A percentile compares a stretch with the other conserved stretches of the same genome.
These are phyloP conservation scores for Stipa capillata DNA, from an alignment of 176 grass and related monocot genomes.

Conservation along the genomic window DNA sequence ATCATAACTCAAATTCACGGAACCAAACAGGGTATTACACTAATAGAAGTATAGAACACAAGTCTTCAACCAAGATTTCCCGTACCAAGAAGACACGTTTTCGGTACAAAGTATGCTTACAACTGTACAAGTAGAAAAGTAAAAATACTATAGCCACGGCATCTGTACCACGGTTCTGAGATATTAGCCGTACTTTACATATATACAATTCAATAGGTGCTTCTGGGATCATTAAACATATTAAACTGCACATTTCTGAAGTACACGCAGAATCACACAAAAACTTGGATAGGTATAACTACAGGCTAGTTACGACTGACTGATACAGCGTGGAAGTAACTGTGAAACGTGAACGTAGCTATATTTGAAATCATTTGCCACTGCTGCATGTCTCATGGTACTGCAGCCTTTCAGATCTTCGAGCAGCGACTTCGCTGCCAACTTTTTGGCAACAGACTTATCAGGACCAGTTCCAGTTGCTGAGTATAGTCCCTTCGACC, in stretches of 20 bases:
- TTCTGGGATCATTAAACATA: not conserved
- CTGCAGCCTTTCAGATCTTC: constrained; percentile 17
- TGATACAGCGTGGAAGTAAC: not conserved
- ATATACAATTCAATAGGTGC: not conserved
- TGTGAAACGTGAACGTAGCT: too few relatives aligned
- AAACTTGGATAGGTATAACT: not conserved
- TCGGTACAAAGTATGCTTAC: not conserved
- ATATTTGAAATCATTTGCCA: not conserved
- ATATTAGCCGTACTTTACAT: not conserved
- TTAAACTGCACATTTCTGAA: not conserved
- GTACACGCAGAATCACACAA: not conserved
- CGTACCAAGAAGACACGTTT: not conserved
- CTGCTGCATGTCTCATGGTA: not conserved
- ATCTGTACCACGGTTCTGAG: not conserved
- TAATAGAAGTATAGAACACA: not conserved
- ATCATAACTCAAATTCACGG: too few relatives aligned
- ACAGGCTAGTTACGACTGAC: not conserved
- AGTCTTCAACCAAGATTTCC: not conserved
- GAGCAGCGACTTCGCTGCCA: constrained; percentile 40
- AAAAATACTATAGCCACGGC: not conserved
- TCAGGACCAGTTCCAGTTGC: constrained; percentile 21
- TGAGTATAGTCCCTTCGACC: not conserved
- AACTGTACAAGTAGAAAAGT: not conserved
- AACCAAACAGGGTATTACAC: not conserved
- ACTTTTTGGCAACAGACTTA: constrained; percentile 39